Percentiles rank a stretch among this genome's conserved stretches.
phyloP scores from a whole-genome alignment of 306 rosid genomes.

The Prunus mongolica region DNA sequence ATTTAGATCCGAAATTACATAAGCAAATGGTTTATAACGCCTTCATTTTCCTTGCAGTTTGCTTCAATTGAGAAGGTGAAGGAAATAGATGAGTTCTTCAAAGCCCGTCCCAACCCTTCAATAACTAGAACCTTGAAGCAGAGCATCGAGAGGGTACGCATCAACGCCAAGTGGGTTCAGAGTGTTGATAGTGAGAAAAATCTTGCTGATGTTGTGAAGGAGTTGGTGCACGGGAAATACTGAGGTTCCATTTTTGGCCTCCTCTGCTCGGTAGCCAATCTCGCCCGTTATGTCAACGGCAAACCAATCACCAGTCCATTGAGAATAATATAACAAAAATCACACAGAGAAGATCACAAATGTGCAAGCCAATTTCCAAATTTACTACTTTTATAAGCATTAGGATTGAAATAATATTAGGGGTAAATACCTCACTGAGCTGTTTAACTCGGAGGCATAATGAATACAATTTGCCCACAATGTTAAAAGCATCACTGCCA shows the following conservation, averaged over 20 bases:
- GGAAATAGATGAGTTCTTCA: conserved; percentile 83
- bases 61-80: conserved; percentile 73
- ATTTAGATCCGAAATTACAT: not conserved
- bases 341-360: too few species aligned
- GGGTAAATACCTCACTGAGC: conserved; percentile 60
- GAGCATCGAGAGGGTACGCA: conserved; percentile 75
- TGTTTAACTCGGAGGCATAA: conserved; percentile 53
- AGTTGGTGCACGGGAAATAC: conserved; percentile 47
- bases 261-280: not conserved
- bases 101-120: conserved; percentile 35
- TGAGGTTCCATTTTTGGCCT: not conserved
- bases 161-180: conserved; percentile 76
- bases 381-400: not conserved
- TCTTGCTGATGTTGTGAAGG: conserved; percentile 44
- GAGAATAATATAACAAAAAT: not conserved
- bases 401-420: conserved; percentile 19
- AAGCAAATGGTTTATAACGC: not conserved
- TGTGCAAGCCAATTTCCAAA: not conserved
- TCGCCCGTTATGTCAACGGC: not conserved
- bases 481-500: conserved; percentile 31
- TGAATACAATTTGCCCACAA: conserved; percentile 49
- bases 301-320: too few species aligned
- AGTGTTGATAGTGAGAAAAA: conserved; percentile 46
- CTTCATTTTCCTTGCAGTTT: conserved; percentile 49
- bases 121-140: conserved; percentile 82